Base-by-base conservation (phyloP, 2,329 filamentous ascomycete genomes). In the Scytalidium lignicola region DNA sequence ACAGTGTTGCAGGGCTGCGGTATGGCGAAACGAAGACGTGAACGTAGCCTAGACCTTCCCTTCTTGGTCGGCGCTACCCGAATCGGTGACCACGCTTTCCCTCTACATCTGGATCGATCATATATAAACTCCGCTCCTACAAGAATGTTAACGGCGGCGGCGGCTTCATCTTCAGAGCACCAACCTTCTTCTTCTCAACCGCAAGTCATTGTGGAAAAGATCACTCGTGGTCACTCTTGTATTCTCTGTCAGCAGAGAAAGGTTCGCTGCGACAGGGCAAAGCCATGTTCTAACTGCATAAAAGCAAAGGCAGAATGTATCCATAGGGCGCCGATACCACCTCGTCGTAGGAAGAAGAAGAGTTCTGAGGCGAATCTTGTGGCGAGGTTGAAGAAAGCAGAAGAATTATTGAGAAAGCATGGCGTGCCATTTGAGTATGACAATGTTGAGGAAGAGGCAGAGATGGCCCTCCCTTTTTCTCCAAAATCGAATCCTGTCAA, bases 161-260 rank as follows among this genome's bases (percentile, higher is more conserved):
- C 12, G 5, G n/a, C 32, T 37, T 37, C n/a, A n/a, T 37, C 32
- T n/a, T 8, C 15, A 37, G 32, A 37, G 15, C n/a, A 13, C 6
- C 32, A 37, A n/a, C 32, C 32, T 37, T 5, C 15, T 13, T 13
- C 7, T 37, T 5, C 32, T 13, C 32, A 37, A n/a, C 32, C 32
- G 32, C 32, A 37, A 13, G 15, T 37, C 5, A 37, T 37, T n/a
- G 32, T 37, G 8, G 32, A 37, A 13, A 59, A 57, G 43, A 57
- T 57, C 37, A 58, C 56, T 12, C 51, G 57, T 37, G 57, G 54
- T 8, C 58, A 59, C 41, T 55, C 56, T 15, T 62, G 59, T 46
- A 47, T 62, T n/a, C 46, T 64, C 37, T 65, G 62, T 51, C 59
- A 62, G 44, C 60, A 63, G 43, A 52, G 62, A 15, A 64, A 64